Base-by-base conservation (phyloP, 768 basidiomycete genomes). In the Tricholoma bakamatsutake region DNA sequence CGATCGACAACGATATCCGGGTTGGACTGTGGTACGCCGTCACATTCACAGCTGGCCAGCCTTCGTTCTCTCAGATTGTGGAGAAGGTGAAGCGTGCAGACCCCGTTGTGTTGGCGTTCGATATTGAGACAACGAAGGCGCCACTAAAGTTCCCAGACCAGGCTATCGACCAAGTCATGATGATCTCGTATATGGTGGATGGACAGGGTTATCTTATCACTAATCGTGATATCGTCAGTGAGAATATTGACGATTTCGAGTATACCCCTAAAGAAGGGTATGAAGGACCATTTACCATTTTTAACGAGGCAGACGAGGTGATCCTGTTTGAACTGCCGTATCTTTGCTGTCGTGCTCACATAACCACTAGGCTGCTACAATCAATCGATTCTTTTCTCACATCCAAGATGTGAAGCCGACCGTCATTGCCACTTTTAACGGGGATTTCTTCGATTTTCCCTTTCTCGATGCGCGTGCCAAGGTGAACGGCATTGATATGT, bases 181-280 rank as follows among this genome's bases (percentile, higher is more conserved):
- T 99, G 97, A 98, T 99, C 60, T 99, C 97, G 43, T 99, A 98
- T 72, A 98, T 99, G 95, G 77, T 99, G 15, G 97, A 99, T 67
- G 96, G 94, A 0, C 92, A 95, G 69, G 97, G 97, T 0, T 99
- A 90, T 67, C 82, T 99, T 58, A 98, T 99, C 70, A 97, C 93
- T 18, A 98, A 98, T 64, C 81, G 97, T 42, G 97, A 99, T 61
- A 98, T 98, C 50, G 93, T 98, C 56, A 86, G 88, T 58, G 95
- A 98, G 66, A 93, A 98, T 65, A 98, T 99, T 58, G 94, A 97
- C 42, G 90, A 99, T 68, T 98, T 99, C 64, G 97, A 98, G 68
- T 98, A 98, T 67, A 98, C 97, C 0, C 97, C 97, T 1, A 98
- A 93, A 69, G 93, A 95, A 51, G 96, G 97, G 30, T 98, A 94